A percentile compares a stretch with the other conserved stretches of the same genome.
phyloP scores from a whole-genome alignment of 2,329 filamentous ascomycete genomes.

The Neophaeococcomyces mojaviensis region DNA sequence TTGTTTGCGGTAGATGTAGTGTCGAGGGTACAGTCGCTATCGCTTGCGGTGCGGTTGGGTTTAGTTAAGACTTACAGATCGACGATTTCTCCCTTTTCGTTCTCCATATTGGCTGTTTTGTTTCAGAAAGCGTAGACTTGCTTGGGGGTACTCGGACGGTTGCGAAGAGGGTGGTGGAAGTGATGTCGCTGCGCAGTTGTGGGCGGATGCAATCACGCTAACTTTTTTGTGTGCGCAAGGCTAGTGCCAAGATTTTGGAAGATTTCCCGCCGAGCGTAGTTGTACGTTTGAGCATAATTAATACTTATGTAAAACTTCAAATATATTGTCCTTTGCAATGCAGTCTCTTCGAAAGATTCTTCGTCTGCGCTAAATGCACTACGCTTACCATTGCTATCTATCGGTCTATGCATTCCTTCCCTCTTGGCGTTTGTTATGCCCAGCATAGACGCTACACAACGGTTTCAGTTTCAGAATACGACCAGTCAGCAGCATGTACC shows the following conservation, averaged over 20 bases:
- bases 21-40: neutral
- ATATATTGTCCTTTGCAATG: too few relatives aligned
- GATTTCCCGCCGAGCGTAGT: neutral
- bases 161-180: neutral
- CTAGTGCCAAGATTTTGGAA: neutral
- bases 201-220: neutral
- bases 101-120: slow-evolving; percentile 75
- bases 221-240: neutral
- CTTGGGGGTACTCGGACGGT: neutral
- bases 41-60: neutral
- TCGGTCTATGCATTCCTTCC: too few relatives aligned
- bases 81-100: slow-evolving; percentile 99
- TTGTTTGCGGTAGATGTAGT: neutral
- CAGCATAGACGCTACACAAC: too few relatives aligned
- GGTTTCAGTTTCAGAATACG: too few relatives aligned
- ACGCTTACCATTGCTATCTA: too few relatives aligned
- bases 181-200: neutral
- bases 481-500: too few relatives aligned
- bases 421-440: too few relatives aligned
- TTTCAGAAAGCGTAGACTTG: slow-evolving; percentile 27
- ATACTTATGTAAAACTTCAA: too few relatives aligned
- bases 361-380: too few relatives aligned
- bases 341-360: too few relatives aligned
- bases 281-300: too few relatives aligned
- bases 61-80: slow-evolving; percentile 63